These are phyloP conservation scores for Tolypocladium tropicale DNA, from an alignment of 2,329 filamentous ascomycete species.

Conservation along the genomic window DNA sequence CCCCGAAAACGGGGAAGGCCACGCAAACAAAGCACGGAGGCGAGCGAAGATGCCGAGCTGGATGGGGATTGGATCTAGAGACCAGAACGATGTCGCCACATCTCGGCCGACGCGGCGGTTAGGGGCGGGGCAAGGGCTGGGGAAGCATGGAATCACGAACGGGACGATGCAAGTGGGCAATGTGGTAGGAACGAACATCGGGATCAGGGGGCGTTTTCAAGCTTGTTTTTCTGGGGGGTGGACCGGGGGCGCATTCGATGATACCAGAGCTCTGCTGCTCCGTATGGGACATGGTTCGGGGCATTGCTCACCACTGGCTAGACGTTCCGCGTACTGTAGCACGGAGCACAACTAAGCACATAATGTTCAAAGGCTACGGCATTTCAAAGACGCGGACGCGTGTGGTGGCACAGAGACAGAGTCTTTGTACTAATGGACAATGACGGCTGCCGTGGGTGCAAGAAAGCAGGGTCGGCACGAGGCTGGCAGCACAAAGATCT, in stretches of 20 bases:
- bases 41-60: constrained; percentile 25
- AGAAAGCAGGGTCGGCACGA: neutral
- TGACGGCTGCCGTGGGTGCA: too few species aligned
- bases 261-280: neutral
- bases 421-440: too few species aligned
- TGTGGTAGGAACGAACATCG: neutral
- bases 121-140: neutral
- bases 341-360: too few species aligned
- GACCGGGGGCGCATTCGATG: neutral
- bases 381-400: neutral
- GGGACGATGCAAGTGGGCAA: neutral
- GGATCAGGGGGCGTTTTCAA: neutral
- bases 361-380: too few species aligned
- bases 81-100: neutral
- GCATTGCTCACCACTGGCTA: neutral
- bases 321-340: too few species aligned
- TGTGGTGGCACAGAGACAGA: too few species aligned
- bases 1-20: constrained; percentile 39
- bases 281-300: neutral
- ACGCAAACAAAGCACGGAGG: constrained; percentile 32
- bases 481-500: too few species aligned
- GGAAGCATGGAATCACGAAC: neutral
- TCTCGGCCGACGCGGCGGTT: neutral
- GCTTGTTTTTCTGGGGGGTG: neutral
- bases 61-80: constrained; percentile 26